Evolutionary conservation across 306 rosid genomes (phyloP).

Genomic region (Clitoria ternatea): DNA sequence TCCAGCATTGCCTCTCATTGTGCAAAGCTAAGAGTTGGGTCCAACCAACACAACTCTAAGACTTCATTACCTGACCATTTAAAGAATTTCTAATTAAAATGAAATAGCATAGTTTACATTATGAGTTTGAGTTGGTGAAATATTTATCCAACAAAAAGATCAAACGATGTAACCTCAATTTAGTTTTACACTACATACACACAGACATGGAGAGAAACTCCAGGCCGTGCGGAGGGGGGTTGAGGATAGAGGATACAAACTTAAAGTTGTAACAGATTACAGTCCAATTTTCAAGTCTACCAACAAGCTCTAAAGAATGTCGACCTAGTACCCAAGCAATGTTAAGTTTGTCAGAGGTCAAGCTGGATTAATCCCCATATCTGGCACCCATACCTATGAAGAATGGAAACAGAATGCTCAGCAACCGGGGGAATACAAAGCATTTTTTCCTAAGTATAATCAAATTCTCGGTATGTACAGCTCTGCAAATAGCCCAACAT

Average conservation of each 20-base stretch:
- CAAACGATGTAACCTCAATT: background rate
- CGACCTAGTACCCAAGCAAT: background rate
- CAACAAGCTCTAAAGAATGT: background rate
- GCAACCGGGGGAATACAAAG: background rate
- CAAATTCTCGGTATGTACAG: background rate
- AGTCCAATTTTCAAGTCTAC: background rate
- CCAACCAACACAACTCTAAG: background rate
- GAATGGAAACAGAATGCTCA: background rate
- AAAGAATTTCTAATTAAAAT: background rate
- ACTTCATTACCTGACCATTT: background rate
- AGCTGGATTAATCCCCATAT: background rate
- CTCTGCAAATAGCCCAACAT: background rate
- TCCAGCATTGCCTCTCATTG: background rate
- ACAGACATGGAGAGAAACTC: background rate
- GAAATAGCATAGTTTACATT: background rate
- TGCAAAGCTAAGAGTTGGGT: background rate
- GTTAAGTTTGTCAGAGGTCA: background rate
- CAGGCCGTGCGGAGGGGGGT: background rate
- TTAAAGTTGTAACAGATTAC: background rate
- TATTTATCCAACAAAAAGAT: background rate
- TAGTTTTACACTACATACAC: background rate
- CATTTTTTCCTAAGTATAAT: background rate
- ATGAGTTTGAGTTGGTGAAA: background rate
- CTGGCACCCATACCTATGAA: background rate
- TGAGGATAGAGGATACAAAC: background rate